Evolutionary conservation across 2,329 filamentous ascomycete species (phyloP).

Genomic region (Orbilia ellipsospora): DNA sequence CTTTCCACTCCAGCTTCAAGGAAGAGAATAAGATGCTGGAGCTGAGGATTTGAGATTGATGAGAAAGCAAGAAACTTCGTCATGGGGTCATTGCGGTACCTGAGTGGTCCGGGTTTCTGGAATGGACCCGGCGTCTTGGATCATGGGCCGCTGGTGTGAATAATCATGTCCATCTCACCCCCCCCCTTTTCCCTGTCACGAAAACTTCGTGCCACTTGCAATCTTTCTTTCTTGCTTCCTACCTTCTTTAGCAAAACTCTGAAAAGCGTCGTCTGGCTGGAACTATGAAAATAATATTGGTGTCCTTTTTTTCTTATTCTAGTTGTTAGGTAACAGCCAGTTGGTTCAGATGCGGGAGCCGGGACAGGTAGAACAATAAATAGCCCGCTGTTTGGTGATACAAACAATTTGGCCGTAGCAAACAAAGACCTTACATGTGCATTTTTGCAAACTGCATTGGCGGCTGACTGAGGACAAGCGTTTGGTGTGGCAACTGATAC

Average conservation of each 20-base stretch:
- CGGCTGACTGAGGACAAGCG: not conserved
- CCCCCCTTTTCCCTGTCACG: constrained; percentile 40
- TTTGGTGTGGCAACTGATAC: too few species aligned
- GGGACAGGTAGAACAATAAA: not conserved
- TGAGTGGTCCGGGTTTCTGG: constrained; percentile 54
- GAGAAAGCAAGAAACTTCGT: constrained; percentile 6
- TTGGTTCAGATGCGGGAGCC: not conserved
- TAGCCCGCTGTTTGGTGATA: constrained; percentile 10
- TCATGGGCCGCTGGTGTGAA: constrained; percentile 52
- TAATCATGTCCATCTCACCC: constrained; percentile 24
- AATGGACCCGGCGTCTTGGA: constrained; percentile 55
- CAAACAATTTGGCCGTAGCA: constrained; percentile 13
- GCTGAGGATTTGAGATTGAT: too few species aligned
- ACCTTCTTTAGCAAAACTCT: too few species aligned
- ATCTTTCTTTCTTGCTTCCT: constrained; percentile 17
- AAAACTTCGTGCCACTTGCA: constrained; percentile 35
- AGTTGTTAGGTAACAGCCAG: not conserved
- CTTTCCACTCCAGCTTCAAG: too few species aligned
- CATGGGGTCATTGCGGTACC: constrained; percentile 25
- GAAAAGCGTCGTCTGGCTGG: too few species aligned
- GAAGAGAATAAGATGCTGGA: too few species aligned
- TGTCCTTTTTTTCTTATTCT: not conserved
- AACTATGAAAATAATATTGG: too few species aligned
- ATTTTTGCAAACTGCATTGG: constrained; percentile 17
- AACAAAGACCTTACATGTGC: constrained; percentile 7